Base-by-base conservation (phyloP, 352 stramenopile species). In the Phytopythium litorale region DNA sequence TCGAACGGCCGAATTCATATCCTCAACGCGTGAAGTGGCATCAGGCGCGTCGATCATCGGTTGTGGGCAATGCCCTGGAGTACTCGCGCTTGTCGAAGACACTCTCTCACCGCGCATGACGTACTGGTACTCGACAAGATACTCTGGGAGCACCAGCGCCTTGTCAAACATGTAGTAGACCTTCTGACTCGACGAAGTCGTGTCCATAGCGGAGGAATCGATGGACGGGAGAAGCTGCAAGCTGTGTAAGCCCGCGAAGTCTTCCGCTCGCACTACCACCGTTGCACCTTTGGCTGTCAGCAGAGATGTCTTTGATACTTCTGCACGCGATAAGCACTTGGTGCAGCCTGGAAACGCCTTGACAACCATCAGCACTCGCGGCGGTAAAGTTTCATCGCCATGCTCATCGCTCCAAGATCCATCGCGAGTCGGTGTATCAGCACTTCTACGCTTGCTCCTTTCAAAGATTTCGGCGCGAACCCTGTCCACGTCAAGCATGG, bases 111-210 rank as follows among this genome's bases (percentile, higher is more conserved):
- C 55, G 13, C 42, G 55, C 40, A 33, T 50, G 18, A 68, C 45
- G 54, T 92, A 96, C 35, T 94, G 67, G 57, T 90, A 96, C 56
- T 94, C 82, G 23, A 97, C 81, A 23, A 97, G 67, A 56, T 95
- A 97, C 65, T 96, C 88, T 1, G 88, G 88, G 13, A 97, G 66
- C 30, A 94, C 68, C 11, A 96, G 61, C 1, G 75, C 74, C 32
- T 82, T 83, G 72, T 97, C 88, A 55, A 96, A 88, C 48, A 94
- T 54, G 50, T 88, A 92, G 55, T 91, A 96, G 23, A 85, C 58
- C 9, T 81, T 90, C 63, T 92, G 82, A 16, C 71, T 78, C 54
- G 60, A 37, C 12, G 48, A 60, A 73, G 56, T 12, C 32, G 32
- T 15, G 30, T 58, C 35, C 19, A 32, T 16, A 1, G 52, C 15